Conservation (phyloP, 148 eudicot species). For the Chenopodium album region DNA sequence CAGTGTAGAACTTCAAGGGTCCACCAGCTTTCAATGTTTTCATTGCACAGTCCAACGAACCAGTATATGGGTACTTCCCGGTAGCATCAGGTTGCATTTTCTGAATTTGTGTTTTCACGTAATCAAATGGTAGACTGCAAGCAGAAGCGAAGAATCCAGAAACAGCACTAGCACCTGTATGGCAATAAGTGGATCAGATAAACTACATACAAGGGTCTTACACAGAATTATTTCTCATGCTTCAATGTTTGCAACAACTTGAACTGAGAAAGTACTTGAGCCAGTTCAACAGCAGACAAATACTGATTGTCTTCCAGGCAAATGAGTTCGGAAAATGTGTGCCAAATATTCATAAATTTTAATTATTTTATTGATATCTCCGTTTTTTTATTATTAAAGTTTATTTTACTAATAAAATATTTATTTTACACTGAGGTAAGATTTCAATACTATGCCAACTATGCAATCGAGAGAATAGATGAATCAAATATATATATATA, state of each 20-base stretch:
- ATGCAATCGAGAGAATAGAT: not conserved
- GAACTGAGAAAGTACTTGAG: not conserved
- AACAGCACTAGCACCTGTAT: slow-evolving; percentile 49
- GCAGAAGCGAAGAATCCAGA: slow-evolving; percentile 56
- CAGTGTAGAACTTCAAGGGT: slow-evolving; percentile 49
- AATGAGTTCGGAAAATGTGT: not conserved
- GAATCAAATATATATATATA: not conserved
- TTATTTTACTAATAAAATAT: too few relatives aligned
- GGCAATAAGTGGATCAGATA: slow-evolving; percentile 3
- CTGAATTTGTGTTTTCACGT: slow-evolving; percentile 49
- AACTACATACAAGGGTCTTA: not conserved
- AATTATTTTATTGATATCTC: too few relatives aligned
- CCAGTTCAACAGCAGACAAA: not conserved
- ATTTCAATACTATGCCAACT: not conserved
- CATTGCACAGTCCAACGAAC: slow-evolving; percentile 49
- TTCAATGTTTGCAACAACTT: not conserved
- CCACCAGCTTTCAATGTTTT: slow-evolving; percentile 47
- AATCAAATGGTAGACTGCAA: slow-evolving; percentile 54
- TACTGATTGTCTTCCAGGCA: not conserved
- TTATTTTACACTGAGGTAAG: too few relatives aligned
- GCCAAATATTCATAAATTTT: not conserved
- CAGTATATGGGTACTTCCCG: slow-evolving; percentile 47
- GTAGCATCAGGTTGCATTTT: slow-evolving; percentile 57
- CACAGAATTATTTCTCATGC: not conserved
- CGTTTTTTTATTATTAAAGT: too few relatives aligned